These are phyloP conservation scores for Aspergillus felis DNA, from an alignment of 2,329 filamentous ascomycete species.

Conservation along the genomic window DNA sequence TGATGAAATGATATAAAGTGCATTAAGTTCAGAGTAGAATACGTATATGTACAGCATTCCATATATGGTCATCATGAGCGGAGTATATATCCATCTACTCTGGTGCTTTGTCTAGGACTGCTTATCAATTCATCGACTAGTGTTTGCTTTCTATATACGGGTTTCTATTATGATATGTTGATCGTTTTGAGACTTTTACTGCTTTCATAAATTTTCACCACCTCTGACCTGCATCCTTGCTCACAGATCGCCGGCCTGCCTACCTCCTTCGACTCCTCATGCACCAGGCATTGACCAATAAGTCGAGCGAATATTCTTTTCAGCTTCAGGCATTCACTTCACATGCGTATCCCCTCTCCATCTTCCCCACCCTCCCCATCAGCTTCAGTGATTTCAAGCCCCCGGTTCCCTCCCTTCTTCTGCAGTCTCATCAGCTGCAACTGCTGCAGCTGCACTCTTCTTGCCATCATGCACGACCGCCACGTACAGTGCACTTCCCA, in stretches of 20 bases:
- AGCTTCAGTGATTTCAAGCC: not conserved
- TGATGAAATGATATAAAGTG: no score
- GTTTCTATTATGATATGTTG: not conserved
- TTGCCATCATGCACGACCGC: slow-evolving; percentile 49
- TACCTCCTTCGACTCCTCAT: not conserved
- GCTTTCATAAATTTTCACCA: not conserved
- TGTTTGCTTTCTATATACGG: not conserved
- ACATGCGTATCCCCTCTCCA: not conserved
- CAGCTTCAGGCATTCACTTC: not conserved
- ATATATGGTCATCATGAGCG: not conserved
- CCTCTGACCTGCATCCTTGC: not conserved
- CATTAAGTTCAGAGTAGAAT: no score
- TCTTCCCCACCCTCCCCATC: not conserved
- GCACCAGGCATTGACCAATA: not conserved
- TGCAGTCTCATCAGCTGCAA: not conserved
- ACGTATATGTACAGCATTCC: no score
- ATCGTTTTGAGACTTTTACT: not conserved
- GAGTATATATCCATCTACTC: not conserved
- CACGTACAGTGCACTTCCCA: slow-evolving; percentile 63
- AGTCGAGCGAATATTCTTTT: not conserved
- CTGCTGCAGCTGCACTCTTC: not conserved
- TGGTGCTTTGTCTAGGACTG: not conserved
- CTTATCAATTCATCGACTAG: not conserved
- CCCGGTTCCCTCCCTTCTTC: slow-evolving; percentile 1
- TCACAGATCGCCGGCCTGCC: slow-evolving; percentile 9